A percentile compares a stretch with the other conserved stretches of the same genome.
Conservation (phyloP, 1,284 basidiomycete species). For the Trametes versicolor region DNA sequence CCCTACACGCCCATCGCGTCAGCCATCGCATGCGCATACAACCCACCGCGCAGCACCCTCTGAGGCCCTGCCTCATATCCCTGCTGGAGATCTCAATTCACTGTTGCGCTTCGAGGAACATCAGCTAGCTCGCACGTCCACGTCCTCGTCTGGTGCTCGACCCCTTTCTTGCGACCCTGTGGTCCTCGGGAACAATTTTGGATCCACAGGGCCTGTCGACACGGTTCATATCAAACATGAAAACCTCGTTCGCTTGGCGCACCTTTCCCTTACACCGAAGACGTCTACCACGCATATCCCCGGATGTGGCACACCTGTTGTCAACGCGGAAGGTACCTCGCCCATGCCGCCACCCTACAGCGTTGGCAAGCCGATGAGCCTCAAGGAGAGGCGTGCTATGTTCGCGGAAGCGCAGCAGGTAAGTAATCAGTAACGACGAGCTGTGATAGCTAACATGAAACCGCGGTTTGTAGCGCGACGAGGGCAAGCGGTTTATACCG, state of each 20-base stretch:
- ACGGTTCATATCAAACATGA: not conserved
- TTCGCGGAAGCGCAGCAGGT: slow-evolving; percentile 30
- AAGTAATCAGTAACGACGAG: slow-evolving; percentile 10
- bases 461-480: slow-evolving; percentile 22
- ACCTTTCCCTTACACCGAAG: not conserved
- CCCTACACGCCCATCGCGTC: too few relatives aligned
- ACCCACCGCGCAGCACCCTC: too few relatives aligned
- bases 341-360: slow-evolving; percentile 7
- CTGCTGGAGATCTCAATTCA: not conserved
- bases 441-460: not conserved
- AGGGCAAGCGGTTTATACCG: slow-evolving; percentile 43
- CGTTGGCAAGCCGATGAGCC: slow-evolving; percentile 39
- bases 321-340: not conserved
- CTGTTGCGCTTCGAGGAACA: not conserved
- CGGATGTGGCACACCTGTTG: not conserved
- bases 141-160: not conserved
- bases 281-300: not conserved
- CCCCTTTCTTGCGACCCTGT: not conserved
- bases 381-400: slow-evolving; percentile 39
- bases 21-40: too few relatives aligned
- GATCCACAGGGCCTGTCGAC: not conserved
- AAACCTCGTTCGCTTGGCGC: not conserved
- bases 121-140: not conserved
- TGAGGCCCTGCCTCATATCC: too few relatives aligned
- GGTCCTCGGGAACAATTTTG: not conserved